Percentiles rank a stretch among this genome's conserved stretches.
These are phyloP conservation scores for Ceratocystis variospora DNA, from an alignment of 2,329 filamentous ascomycete genomes.

Conservation along the genomic window DNA sequence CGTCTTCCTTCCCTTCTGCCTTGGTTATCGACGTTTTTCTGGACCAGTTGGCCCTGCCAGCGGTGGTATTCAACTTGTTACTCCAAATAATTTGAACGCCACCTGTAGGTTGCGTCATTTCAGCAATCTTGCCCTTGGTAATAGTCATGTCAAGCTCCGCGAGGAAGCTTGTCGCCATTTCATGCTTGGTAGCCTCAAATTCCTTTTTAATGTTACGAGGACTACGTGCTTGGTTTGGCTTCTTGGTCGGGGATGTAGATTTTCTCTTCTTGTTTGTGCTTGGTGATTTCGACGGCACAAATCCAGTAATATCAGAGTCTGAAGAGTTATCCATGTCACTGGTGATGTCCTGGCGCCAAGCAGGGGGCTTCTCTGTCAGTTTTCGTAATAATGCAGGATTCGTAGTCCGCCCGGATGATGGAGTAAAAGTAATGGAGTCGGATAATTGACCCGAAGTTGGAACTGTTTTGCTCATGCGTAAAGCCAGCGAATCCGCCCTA, in stretches of 20 bases:
- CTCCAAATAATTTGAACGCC: slow-evolving; percentile 61
- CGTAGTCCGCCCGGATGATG: not conserved
- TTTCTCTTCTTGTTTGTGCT: slow-evolving; percentile 16
- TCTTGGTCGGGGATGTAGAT: slow-evolving; percentile 6
- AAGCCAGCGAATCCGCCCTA: not conserved
- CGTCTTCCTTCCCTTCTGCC: not conserved
- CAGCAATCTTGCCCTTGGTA: slow-evolving; percentile 43
- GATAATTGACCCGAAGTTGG: not conserved
- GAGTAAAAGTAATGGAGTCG: not conserved
- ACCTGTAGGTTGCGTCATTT: slow-evolving; percentile 48
- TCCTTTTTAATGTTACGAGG: slow-evolving; percentile 38
- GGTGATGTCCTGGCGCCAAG: slow-evolving; percentile 45
- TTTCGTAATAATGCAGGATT: slow-evolving; percentile 39
- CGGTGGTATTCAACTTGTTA: slow-evolving; percentile 66
- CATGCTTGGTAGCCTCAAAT: slow-evolving; percentile 49
- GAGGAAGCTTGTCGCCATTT: slow-evolving; percentile 51
- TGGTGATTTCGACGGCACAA: not conserved
- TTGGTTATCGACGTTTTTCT: slow-evolving; percentile 38
- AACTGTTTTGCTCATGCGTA: not conserved
- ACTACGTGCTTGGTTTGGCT: slow-evolving; percentile 26
- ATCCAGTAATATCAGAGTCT: slow-evolving; percentile 30
- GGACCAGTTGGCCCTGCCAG: slow-evolving; percentile 61
- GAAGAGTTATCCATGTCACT: slow-evolving; percentile 53
- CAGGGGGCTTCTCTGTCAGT: slow-evolving; percentile 38
- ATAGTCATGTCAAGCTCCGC: slow-evolving; percentile 53